phyloP scores from a whole-genome alignment of 345 rosid species.

The Lumnitzera racemosa region DNA sequence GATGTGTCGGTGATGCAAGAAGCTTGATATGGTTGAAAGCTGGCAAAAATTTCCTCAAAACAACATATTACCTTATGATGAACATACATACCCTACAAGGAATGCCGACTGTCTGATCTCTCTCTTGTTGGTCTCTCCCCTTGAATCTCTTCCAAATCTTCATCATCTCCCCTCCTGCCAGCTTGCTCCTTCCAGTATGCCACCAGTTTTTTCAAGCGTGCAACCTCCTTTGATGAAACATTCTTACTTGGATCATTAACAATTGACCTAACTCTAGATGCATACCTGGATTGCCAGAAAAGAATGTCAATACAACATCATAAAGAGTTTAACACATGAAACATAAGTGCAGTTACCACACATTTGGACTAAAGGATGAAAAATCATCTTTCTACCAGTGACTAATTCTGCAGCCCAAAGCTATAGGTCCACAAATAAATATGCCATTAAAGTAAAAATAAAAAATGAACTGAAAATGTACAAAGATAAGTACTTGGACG shows the following conservation, averaged over 20 bases:
- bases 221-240: constrained; percentile 75
- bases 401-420: no score
- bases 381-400: no score
- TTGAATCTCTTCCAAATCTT: constrained; percentile 77
- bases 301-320: no score
- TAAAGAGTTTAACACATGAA: no score
- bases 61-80: background rate
- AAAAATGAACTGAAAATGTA: no score
- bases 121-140: constrained; percentile 47
- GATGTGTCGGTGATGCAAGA: background rate
- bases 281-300: constrained; percentile 42
- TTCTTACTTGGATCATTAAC: constrained; percentile 90
- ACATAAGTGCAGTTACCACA: no score
- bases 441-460: no score
- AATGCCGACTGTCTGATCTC: constrained; percentile 47
- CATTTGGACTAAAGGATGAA: no score
- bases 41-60: background rate
- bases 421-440: no score
- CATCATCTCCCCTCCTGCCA: constrained; percentile 61
- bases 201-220: constrained; percentile 74
- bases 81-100: constrained; percentile 22
- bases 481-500: no score
- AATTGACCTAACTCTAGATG: constrained; percentile 85
- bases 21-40: background rate
- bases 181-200: constrained; percentile 94